Evolutionary conservation across 1,284 basidiomycete genomes (phyloP).

Genomic region (Phellinidium pouzarii): DNA sequence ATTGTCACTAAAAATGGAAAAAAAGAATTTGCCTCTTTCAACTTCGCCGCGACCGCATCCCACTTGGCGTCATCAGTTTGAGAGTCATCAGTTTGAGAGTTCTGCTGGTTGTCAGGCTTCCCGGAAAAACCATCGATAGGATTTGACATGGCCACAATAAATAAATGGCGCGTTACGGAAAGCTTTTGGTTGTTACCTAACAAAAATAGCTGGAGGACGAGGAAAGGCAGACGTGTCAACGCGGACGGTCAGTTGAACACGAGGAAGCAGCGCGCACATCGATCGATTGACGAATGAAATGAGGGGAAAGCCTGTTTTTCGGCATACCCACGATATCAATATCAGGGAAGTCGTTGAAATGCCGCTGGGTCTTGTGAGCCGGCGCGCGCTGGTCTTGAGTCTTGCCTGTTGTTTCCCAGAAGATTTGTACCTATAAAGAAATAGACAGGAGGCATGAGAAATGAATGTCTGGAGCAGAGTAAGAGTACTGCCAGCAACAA

Average conservation of each 20-base stretch:
- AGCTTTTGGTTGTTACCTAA: constrained; percentile 6
- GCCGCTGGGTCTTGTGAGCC: constrained; percentile 15
- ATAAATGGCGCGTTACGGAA: constrained; percentile 16
- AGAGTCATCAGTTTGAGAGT: constrained; percentile 1
- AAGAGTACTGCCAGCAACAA: not conserved
- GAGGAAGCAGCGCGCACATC: constrained; percentile 10
- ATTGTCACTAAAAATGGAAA: not conserved
- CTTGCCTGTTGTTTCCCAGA: constrained; percentile 19
- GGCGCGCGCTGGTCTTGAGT: constrained; percentile 13
- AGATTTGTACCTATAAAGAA: constrained; percentile 15
- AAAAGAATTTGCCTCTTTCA: constrained; percentile 11
- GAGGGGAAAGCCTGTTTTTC: constrained; percentile 17
- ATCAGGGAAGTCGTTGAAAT: constrained; percentile 20
- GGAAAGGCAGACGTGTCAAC: not conserved
- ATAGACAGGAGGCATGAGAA: not conserved
- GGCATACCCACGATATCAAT: constrained; percentile 19
- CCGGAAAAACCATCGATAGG: constrained; percentile 13
- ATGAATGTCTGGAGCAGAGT: not conserved
- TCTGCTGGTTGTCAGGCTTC: constrained; percentile 4
- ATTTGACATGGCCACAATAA: constrained; percentile 19
- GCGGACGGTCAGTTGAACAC: not conserved
- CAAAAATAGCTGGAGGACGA: constrained; percentile 11
- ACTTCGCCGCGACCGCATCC: constrained; percentile 10
- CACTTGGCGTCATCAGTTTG: constrained; percentile 9
- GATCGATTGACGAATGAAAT: constrained; percentile 19